Base-by-base conservation (phyloP, 805 yeast genomes). In the Kuraishia cidri region DNA sequence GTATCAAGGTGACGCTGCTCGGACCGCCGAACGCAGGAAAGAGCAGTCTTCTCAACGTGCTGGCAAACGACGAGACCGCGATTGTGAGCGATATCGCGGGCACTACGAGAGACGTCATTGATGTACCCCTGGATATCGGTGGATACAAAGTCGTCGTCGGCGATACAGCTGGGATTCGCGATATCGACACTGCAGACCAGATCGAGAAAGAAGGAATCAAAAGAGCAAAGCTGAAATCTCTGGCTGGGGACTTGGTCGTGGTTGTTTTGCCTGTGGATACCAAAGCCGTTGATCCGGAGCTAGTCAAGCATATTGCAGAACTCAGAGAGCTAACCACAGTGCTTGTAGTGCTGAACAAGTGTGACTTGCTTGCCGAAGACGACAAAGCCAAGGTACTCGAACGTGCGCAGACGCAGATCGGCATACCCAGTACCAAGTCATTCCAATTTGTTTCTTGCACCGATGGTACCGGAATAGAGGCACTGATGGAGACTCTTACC, bases 1-100 rank as follows among this genome's bases (percentile, higher is more conserved):
- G 98, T 1, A 75, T 90, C 19, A 73, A 72, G 36, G 46, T 88
- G 17, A 75, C 79, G 0, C 58, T 92, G 7, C 42, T 88, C 10
- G 98, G 98, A 0, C 92, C 94, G 5, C 96, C 98, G 1, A 92
- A 92, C 54, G 96, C 95, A 1, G 98, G 98, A 0, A 92, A 92
- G 50, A 87, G 96, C 3, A 84, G 95, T 1, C 56, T 92, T 8
- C 54, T 92, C 32, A 92, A 92, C 47, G 48, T 58, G n/a, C 53
- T 92, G 6, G 85, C 88, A 0, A 68, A 77, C 37, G 72, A 81
- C 15, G 94, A 87, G 15, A 81, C 86, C 12, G 94, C 96, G 0
- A 86, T 92, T 24, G 97, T 92, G 1, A 85, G 96, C 49, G 76
- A 76, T 24, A 72, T 83, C 4, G 94, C 95, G 2, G 98, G 98